phyloP scores from a whole-genome alignment of 805 yeast species.

The Middelhovenomyces tepae region DNA sequence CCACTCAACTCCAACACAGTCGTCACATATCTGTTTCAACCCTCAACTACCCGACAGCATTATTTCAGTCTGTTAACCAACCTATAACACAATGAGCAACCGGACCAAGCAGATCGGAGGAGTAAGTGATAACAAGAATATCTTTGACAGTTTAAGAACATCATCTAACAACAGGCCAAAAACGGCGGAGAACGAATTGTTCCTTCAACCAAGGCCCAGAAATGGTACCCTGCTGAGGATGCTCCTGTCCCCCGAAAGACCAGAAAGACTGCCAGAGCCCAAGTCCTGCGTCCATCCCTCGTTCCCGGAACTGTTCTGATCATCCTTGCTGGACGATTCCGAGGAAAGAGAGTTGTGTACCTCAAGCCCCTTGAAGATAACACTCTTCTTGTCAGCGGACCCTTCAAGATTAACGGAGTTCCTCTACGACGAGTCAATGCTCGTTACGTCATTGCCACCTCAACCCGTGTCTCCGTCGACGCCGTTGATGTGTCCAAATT shows the following conservation, averaged over 20 bases:
- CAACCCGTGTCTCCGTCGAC: constrained; percentile 77
- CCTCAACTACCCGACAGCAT: neutral
- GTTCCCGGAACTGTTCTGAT: constrained; percentile 98
- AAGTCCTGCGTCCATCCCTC: constrained; percentile 88
- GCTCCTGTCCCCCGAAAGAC: constrained; percentile 78
- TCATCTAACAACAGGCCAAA: constrained; percentile 20
- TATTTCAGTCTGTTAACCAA: constrained; percentile 1
- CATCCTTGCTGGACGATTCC: constrained; percentile 97
- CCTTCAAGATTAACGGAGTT: constrained; percentile 99
- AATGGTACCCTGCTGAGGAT: constrained; percentile 89
- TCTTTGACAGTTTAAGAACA: neutral
- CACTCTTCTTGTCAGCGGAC: constrained; percentile 95
- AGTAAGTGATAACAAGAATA: constrained; percentile 17
- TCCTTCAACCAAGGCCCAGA: constrained; percentile 41
- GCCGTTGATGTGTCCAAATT: constrained; percentile 83
- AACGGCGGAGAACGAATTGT: constrained; percentile 29
- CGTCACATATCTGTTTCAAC: neutral
- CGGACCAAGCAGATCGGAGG: constrained; percentile 27
- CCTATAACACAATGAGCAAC: constrained; percentile 23
- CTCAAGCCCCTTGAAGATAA: constrained; percentile 95
- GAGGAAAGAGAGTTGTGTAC: constrained; percentile 99
- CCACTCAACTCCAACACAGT: constrained; percentile 1
- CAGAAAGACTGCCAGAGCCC: constrained; percentile 89
- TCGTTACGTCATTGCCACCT: constrained; percentile 97
- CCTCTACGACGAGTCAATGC: constrained; percentile 99